Conservation (phyloP, 495 filamentous ascomycete genomes). For the Lindgomyces ingoldianus region DNA sequence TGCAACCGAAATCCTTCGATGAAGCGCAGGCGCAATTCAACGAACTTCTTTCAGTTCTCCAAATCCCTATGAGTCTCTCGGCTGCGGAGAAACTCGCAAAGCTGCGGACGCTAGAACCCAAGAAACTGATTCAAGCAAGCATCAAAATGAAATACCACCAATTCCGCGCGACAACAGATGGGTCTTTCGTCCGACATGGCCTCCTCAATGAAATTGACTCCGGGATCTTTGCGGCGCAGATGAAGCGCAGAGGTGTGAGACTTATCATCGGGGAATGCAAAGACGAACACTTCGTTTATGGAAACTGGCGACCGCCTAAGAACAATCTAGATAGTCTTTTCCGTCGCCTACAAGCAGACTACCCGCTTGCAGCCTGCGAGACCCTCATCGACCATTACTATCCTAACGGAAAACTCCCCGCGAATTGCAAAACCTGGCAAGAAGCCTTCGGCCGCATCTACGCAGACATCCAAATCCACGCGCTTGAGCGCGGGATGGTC, state of each 20-base stretch:
- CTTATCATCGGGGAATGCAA: conserved; percentile 58
- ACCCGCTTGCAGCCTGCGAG: conserved; percentile 50
- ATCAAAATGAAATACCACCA: conserved; percentile 50
- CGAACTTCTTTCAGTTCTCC: conserved; percentile 52
- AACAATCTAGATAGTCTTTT: conserved; percentile 42
- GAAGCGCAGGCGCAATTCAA: conserved; percentile 59
- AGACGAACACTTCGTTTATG: conserved; percentile 58
- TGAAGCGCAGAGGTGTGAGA: conserved; percentile 51
- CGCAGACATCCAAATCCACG: conserved; percentile 59
- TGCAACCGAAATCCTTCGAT: conserved; percentile 53
- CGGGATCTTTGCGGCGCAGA: conserved; percentile 50
- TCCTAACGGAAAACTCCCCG: conserved; percentile 41
- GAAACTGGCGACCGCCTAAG: conserved; percentile 46
- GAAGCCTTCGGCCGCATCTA: conserved; percentile 60
- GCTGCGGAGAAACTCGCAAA: conserved; percentile 49
- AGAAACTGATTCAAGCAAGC: conserved; percentile 48
- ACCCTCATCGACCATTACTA: conserved; percentile 51
- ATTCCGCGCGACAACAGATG: conserved; percentile 58
- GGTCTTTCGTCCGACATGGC: conserved; percentile 49
- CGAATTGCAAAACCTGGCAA: conserved; percentile 48
- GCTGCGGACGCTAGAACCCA: conserved; percentile 48
- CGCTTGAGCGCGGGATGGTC: conserved; percentile 43
- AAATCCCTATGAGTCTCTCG: conserved; percentile 50
- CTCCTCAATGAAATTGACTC: conserved; percentile 53
- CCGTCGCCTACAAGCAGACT: conserved; percentile 55